Evolutionary conservation across 495 filamentous ascomycete species (phyloP).

Genomic region (Lophiostoma macrostomum): DNA sequence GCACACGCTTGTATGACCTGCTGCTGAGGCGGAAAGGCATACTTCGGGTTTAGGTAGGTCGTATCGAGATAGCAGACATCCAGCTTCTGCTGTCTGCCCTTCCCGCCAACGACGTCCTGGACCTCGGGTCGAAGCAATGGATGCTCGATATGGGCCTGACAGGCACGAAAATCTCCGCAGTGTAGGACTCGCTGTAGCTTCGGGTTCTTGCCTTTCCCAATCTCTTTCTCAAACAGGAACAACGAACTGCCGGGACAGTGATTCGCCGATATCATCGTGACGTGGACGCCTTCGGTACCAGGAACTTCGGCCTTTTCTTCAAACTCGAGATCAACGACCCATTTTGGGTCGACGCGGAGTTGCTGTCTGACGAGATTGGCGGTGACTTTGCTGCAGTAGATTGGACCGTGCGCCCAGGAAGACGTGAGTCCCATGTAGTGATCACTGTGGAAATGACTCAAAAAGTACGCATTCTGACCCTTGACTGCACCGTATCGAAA

Average conservation of each 20-base stretch:
- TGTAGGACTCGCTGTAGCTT: conserved; percentile 78
- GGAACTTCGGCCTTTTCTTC: conserved; percentile 78
- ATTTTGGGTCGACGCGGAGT: conserved; percentile 80
- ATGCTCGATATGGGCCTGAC: conserved; percentile 79
- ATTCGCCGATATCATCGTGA: conserved; percentile 95
- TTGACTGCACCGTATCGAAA: conserved; percentile 93
- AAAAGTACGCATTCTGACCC: conserved; percentile 90
- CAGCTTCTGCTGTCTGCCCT: conserved; percentile 74
- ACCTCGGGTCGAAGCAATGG: conserved; percentile 73
- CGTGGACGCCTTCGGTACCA: conserved; percentile 71
- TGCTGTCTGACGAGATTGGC: conserved; percentile 84
- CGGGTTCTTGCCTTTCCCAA: conserved; percentile 56
- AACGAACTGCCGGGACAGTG: conserved; percentile 94
- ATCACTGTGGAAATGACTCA: conserved; percentile 97
- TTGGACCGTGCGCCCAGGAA: conserved; percentile 88
- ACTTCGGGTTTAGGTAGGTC: conserved; percentile 92
- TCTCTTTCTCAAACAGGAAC: conserved; percentile 82
- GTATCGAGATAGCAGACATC: conserved; percentile 97
- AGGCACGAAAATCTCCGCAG: conserved; percentile 94
- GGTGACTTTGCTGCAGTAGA: conserved; percentile 92
- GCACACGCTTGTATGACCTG: conserved; percentile 84
- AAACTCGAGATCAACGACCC: conserved; percentile 80
- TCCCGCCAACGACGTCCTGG: conserved; percentile 63
- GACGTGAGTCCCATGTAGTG: conserved; percentile 90
- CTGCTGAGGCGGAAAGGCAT: conserved; percentile 86